Percentiles rank a stretch among this genome's conserved stretches.
phyloP scores from a whole-genome alignment of 345 rosid species.

The Boechera stricta region DNA sequence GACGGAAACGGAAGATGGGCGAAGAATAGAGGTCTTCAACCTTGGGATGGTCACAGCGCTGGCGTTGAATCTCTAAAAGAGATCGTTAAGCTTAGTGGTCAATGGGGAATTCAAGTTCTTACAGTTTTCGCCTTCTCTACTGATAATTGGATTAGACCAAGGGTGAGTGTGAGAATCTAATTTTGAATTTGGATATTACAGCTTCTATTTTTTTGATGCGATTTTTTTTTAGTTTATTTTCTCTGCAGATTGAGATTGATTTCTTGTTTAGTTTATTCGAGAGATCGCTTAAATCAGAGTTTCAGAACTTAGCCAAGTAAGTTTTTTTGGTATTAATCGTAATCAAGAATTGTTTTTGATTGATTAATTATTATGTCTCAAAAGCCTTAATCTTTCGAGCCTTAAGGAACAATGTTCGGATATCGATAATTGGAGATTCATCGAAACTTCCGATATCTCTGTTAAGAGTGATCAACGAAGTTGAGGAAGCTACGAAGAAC shows the following conservation, averaged over 20 bases:
- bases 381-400: neutral
- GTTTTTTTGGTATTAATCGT: neutral
- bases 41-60: constrained; percentile 69
- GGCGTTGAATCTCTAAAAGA: constrained; percentile 65
- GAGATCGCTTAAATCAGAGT: constrained; percentile 52
- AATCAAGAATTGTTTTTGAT: constrained; percentile 2
- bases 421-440: constrained; percentile 67
- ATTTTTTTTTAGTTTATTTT: neutral
- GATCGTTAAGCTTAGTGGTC: constrained; percentile 56
- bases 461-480: constrained; percentile 44
- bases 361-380: neutral
- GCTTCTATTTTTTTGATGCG: neutral
- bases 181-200: neutral
- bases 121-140: constrained; percentile 83
- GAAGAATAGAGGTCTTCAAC: constrained; percentile 53
- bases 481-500: constrained; percentile 56
- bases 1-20: constrained; percentile 89
- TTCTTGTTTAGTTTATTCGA: constrained; percentile 73
- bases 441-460: constrained; percentile 62
- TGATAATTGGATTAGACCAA: constrained; percentile 82
- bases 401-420: constrained; percentile 43
- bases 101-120: constrained; percentile 74
- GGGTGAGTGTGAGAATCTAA: constrained; percentile 42
- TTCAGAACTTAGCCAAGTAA: constrained; percentile 55
- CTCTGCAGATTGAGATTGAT: constrained; percentile 67